Conservation (phyloP, 2,329 filamentous ascomycete species). For the Hypoxylon sp. region DNA sequence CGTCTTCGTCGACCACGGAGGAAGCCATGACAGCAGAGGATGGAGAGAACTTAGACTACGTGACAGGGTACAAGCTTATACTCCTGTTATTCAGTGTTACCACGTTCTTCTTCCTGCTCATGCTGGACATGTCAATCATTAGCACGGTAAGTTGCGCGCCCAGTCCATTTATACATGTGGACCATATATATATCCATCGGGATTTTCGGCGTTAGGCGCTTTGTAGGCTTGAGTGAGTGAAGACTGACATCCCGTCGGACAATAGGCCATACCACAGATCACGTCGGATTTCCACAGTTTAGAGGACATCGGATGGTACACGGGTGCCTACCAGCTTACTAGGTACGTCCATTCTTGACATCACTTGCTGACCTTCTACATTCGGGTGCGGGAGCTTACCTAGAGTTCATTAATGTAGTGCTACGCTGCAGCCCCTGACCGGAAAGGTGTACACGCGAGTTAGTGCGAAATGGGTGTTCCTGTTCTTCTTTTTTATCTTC, state of each 20-base stretch:
- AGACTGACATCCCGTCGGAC: conserved; percentile 11
- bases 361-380: neutral
- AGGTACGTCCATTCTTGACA: conserved; percentile 53
- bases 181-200: too few species aligned
- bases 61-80: conserved; percentile 47
- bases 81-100: conserved; percentile 55
- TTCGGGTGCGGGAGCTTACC: conserved; percentile 46
- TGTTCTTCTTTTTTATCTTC: conserved; percentile 63
- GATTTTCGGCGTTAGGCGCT: neutral
- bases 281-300: conserved; percentile 65
- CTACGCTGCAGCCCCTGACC: conserved; percentile 64
- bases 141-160: conserved; percentile 57
- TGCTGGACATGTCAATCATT: conserved; percentile 67
- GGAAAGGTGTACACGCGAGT: conserved; percentile 65
- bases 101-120: conserved; percentile 60
- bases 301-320: conserved; percentile 69
- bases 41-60: conserved; percentile 44
- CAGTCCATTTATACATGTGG: neutral
- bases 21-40: conserved; percentile 28
- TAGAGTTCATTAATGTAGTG: conserved; percentile 51
- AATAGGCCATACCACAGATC: conserved; percentile 62
- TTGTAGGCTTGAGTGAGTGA: neutral
- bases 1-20: conserved; percentile 7
- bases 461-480: conserved; percentile 55
- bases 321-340: conserved; percentile 62